Evolutionary conservation across 305 asterid species (phyloP).

Genomic region (Fraxinus velutina): DNA sequence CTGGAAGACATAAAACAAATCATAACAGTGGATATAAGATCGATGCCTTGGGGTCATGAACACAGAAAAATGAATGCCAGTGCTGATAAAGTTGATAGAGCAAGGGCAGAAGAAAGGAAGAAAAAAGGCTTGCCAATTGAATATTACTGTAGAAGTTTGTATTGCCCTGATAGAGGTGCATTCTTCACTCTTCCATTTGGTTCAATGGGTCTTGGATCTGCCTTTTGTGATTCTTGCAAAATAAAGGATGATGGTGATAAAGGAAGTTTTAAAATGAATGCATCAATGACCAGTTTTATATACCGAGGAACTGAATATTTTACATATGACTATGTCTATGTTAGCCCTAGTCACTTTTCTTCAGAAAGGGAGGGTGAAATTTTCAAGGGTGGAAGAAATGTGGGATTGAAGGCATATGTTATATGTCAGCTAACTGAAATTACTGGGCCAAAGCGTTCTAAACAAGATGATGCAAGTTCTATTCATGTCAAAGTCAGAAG

Average conservation of each 20-base stretch:
- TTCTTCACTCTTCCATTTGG: conserved; percentile 58
- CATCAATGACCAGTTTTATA: conserved; percentile 48
- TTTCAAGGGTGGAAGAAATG: conserved; percentile 83
- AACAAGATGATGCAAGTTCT: conserved; percentile 38
- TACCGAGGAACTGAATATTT: conserved; percentile 57
- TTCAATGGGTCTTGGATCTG: conserved; percentile 75
- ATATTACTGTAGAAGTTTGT: conserved; percentile 83
- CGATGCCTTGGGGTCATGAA: conserved; percentile 77
- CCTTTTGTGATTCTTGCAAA: conserved; percentile 67
- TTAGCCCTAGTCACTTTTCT: conserved; percentile 59
- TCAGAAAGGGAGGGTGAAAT: conserved; percentile 53
- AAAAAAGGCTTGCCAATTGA: conserved; percentile 65
- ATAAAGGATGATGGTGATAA: conserved; percentile 30
- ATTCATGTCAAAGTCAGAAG: conserved; percentile 61
- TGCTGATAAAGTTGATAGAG: conserved; percentile 65
- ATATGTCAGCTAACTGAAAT: conserved; percentile 76
- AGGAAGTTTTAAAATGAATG: conserved; percentile 44
- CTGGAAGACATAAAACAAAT: conserved; percentile 55
- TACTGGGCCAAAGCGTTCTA: conserved; percentile 36
- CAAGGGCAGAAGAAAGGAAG: conserved; percentile 81
- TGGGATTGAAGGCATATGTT: conserved; percentile 74
- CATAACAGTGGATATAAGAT: conserved; percentile 46
- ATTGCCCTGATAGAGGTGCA: conserved; percentile 85
- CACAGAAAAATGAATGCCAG: conserved; percentile 59
- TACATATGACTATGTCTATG: conserved; percentile 64